Evolutionary conservation across 768 basidiomycete species (phyloP).

Genomic region (Lentinus tigrinus): DNA sequence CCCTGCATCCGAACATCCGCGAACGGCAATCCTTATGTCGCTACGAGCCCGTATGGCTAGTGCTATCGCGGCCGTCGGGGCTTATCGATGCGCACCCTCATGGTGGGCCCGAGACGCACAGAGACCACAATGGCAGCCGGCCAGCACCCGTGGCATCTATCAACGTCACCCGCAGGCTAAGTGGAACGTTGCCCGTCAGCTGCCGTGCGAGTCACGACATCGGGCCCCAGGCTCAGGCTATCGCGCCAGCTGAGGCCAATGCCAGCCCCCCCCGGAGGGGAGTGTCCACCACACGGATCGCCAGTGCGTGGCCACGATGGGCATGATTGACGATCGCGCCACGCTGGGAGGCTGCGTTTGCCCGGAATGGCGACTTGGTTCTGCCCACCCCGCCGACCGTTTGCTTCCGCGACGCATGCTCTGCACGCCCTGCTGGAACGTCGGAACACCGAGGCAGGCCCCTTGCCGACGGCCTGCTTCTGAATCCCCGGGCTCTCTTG

Average conservation of each 20-base stretch:
- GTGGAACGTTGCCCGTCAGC: not conserved
- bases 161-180: not conserved
- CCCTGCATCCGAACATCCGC: too few species aligned
- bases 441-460: not conserved
- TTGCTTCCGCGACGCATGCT: not conserved
- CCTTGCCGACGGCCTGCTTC: not conserved
- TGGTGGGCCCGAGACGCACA: too few species aligned
- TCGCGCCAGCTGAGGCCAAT: too few species aligned
- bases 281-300: too few species aligned
- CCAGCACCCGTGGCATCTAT: not conserved
- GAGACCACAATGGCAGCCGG: too few species aligned
- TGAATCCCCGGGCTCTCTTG: not conserved
- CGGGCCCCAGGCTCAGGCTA: not conserved
- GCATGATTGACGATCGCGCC: not conserved
- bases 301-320: too few species aligned
- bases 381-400: not conserved
- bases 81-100: not conserved
- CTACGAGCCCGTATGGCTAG: too few species aligned
- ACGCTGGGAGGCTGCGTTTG: not conserved
- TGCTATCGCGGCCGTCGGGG: too few species aligned
- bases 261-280: too few species aligned
- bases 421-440: not conserved
- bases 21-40: too few species aligned
- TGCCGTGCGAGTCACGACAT: not conserved
- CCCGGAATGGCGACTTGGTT: not conserved